Percentiles rank a stretch among this genome's conserved stretches.
Evolutionary conservation across 345 rosid species (phyloP).

Genomic region (Eucalyptus erythrocorys): DNA sequence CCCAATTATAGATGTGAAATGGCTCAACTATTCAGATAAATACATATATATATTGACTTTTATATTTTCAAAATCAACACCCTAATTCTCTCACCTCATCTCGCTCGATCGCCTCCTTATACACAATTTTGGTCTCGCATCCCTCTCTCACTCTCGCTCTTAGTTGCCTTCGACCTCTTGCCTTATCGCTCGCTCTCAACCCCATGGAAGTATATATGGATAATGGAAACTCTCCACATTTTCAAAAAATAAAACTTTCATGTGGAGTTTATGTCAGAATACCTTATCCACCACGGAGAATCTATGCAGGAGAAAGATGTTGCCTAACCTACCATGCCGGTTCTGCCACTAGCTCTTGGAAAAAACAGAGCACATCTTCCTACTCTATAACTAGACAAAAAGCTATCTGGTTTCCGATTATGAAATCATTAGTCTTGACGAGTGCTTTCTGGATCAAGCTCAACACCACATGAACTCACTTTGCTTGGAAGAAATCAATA

Average conservation of each 20-base stretch:
- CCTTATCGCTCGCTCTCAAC: too few species aligned
- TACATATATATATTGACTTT: too few species aligned
- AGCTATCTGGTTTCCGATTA: background rate
- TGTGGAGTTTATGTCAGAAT: background rate
- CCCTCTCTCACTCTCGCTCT: too few species aligned
- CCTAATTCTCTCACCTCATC: too few species aligned
- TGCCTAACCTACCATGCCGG: background rate
- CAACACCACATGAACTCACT: background rate
- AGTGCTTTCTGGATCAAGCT: background rate
- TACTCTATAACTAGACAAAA: background rate
- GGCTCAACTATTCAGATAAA: too few species aligned
- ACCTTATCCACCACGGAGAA: background rate
- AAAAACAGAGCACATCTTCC: too few species aligned
- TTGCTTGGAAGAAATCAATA: background rate
- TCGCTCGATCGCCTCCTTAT: too few species aligned
- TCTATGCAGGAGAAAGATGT: background rate
- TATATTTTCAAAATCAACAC: too few species aligned
- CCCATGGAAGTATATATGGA: too few species aligned
- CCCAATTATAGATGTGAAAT: fast-evolving
- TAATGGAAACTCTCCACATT: too few species aligned
- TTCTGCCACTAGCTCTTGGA: background rate
- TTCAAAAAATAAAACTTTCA: too few species aligned
- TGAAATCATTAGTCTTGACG: background rate
- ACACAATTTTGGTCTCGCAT: fast-evolving
- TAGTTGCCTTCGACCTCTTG: fast-evolving